Percentiles rank a stretch among this genome's conserved stretches.
Evolutionary conservation across 2,329 filamentous ascomycete genomes (phyloP).

Genomic region (Aspergillus sp.): DNA sequence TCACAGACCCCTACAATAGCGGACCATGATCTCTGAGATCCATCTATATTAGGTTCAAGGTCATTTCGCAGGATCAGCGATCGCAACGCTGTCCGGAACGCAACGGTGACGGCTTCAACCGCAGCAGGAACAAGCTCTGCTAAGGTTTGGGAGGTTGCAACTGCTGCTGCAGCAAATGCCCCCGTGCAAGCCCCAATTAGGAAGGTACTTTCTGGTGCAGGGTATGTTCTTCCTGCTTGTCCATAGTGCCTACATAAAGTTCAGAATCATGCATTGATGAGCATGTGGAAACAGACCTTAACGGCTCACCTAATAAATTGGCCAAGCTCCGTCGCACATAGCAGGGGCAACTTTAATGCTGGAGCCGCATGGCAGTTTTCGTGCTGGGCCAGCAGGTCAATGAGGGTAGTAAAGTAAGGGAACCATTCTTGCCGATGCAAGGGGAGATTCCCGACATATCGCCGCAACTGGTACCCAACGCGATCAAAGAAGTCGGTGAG

Average conservation of each 20-base stretch:
- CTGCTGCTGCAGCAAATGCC: slow-evolving; percentile 3
- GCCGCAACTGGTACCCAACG: slow-evolving; percentile 5
- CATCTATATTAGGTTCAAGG: neutral
- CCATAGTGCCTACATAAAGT: slow-evolving; percentile 1
- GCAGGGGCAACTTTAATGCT: slow-evolving; percentile 10
- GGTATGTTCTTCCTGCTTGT: neutral
- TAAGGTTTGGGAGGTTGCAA: neutral
- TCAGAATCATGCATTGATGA: neutral
- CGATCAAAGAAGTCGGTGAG: slow-evolving; percentile 10
- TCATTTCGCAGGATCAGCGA: slow-evolving; percentile 4
- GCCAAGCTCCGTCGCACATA: slow-evolving; percentile 5
- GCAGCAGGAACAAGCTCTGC: slow-evolving; percentile 10
- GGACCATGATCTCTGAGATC: neutral
- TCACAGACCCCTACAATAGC: neutral
- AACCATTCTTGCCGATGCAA: slow-evolving; percentile 11
- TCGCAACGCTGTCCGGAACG: slow-evolving; percentile 3
- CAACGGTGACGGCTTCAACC: slow-evolving; percentile 3
- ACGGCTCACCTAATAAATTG: slow-evolving; percentile 9
- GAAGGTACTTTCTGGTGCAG: neutral
- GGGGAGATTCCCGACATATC: slow-evolving; percentile 4
- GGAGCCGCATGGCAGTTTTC: neutral
- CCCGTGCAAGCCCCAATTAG: slow-evolving; percentile 13
- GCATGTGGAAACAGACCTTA: too few relatives aligned
- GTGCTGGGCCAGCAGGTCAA: slow-evolving; percentile 10
- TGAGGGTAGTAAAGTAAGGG: slow-evolving; percentile 9